These are phyloP conservation scores for Starmera dryadoides DNA, from an alignment of 805 yeast species.

Conservation along the genomic window DNA sequence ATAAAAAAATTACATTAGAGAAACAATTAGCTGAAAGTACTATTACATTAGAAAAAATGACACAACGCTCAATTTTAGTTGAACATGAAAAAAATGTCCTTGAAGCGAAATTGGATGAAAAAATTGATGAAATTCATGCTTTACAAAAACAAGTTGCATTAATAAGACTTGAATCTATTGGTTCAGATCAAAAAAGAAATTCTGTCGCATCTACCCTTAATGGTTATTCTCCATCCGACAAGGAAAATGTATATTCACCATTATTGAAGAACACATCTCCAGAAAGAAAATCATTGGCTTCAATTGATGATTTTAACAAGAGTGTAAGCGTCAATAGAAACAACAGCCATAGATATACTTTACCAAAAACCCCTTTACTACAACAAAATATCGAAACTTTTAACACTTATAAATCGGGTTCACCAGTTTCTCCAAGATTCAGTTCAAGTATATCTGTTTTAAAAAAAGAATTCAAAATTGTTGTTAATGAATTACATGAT, in stretches of 20 bases:
- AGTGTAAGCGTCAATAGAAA: slow-evolving; percentile 18
- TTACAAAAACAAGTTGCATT: slow-evolving; percentile 38
- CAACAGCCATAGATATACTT: slow-evolving; percentile 8
- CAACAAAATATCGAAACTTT: slow-evolving; percentile 7
- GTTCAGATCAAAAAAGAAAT: slow-evolving; percentile 7
- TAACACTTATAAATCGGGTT: slow-evolving; percentile 9
- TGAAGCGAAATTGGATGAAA: slow-evolving; percentile 21
- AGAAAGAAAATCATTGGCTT: slow-evolving; percentile 14
- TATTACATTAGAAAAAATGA: slow-evolving; percentile 27
- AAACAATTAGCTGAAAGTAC: slow-evolving; percentile 38
- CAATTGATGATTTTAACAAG: slow-evolving; percentile 22
- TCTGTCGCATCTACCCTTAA: neutral
- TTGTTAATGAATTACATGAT: slow-evolving; percentile 54
- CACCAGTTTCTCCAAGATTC: slow-evolving; percentile 19
- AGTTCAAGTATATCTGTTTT: slow-evolving; percentile 44
- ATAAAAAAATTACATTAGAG: slow-evolving; percentile 43
- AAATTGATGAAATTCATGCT: slow-evolving; percentile 33
- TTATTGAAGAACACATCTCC: neutral
- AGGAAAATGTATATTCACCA: neutral
- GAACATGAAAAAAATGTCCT: slow-evolving; percentile 30
- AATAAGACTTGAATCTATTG: slow-evolving; percentile 23
- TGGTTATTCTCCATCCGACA: neutral
- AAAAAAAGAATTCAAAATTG: slow-evolving; percentile 60
- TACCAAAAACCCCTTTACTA: slow-evolving; percentile 17
- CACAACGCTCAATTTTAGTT: slow-evolving; percentile 25